Conservation (phyloP, 1,284 basidiomycete genomes). For the Ustilago crameri region DNA sequence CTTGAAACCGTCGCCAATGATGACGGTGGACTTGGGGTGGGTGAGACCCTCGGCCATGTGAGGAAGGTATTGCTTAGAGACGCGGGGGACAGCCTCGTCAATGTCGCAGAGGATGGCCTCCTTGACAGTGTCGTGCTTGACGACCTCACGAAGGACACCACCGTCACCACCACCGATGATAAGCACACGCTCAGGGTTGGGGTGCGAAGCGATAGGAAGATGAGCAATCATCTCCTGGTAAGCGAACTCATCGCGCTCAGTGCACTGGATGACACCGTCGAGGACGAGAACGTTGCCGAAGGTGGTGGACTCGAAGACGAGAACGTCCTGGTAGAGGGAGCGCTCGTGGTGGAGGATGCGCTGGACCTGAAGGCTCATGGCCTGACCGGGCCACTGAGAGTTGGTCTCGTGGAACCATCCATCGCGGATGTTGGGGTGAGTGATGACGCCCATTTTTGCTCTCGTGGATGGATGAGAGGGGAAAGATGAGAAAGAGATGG, state of each 20-base stretch:
- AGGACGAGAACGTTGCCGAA: conserved; percentile 89
- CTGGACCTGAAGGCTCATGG: conserved; percentile 75
- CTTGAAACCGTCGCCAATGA: conserved; percentile 96
- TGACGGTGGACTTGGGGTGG: conserved; percentile 85
- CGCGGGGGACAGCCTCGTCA: conserved; percentile 96
- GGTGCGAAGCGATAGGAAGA: conserved; percentile 92
- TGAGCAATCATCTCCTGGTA: conserved; percentile 99
- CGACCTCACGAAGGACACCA: conserved; percentile 89
- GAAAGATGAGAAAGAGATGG: conserved; percentile 3
- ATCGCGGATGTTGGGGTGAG: conserved; percentile 73
- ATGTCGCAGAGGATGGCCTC: conserved; percentile 97
- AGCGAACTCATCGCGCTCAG: conserved; percentile 98
- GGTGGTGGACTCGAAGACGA: conserved; percentile 61
- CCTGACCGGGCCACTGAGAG: conserved; percentile 88
- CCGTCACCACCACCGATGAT: conserved; percentile 89
- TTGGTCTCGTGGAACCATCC: conserved; percentile 98
- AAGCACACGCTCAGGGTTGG: conserved; percentile 93
- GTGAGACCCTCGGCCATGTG: conserved; percentile 89
- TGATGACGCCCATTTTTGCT: conserved; percentile 60
- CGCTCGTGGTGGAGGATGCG: conserved; percentile 94
- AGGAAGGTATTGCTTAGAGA: conserved; percentile 91
- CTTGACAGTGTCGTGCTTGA: conserved; percentile 92
- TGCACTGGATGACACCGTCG: conserved; percentile 95
- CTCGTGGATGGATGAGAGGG: background rate
- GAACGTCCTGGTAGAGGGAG: conserved; percentile 86